These are phyloP conservation scores for Monosporascus sp. DNA, from an alignment of 2,329 filamentous ascomycete genomes.

Conservation along the genomic window DNA sequence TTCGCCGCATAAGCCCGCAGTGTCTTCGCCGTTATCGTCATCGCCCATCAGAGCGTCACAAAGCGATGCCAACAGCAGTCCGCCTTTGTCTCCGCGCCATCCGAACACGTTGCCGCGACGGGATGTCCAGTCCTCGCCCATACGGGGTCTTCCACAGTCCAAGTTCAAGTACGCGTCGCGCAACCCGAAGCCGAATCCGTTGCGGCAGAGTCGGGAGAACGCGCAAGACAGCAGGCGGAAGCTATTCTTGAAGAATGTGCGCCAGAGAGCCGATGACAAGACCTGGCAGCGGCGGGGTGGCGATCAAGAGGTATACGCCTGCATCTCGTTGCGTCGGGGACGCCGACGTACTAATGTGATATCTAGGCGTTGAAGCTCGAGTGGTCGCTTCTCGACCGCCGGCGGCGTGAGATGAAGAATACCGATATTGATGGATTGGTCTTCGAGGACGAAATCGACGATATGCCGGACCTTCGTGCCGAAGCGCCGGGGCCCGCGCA, in stretches of 20 bases:
- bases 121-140: conserved; percentile 34
- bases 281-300: conserved; percentile 57
- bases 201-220: conserved; percentile 56
- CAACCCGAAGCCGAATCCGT: conserved; percentile 56
- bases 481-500: conserved; percentile 9
- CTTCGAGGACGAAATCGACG: conserved; percentile 47
- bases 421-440: conserved; percentile 34
- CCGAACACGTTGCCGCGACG: conserved; percentile 36
- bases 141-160: conserved; percentile 14
- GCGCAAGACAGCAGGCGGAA: conserved; percentile 59
- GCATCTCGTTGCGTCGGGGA: background rate
- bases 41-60: conserved; percentile 52
- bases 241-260: conserved; percentile 64
- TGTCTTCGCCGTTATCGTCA: conserved; percentile 54
- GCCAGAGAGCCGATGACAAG: conserved; percentile 54
- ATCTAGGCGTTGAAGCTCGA: conserved; percentile 36
- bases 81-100: conserved; percentile 38
- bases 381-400: conserved; percentile 34
- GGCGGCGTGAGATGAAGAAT: conserved; percentile 33
- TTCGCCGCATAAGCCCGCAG: conserved; percentile 40
- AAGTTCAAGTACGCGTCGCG: conserved; percentile 47
- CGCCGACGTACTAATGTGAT: background rate
- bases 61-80: conserved; percentile 22
- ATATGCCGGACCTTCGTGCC: conserved; percentile 36
- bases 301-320: conserved; percentile 48